Base-by-base conservation (phyloP, 306 rosid genomes). In the Pachyrhizus erosus region DNA sequence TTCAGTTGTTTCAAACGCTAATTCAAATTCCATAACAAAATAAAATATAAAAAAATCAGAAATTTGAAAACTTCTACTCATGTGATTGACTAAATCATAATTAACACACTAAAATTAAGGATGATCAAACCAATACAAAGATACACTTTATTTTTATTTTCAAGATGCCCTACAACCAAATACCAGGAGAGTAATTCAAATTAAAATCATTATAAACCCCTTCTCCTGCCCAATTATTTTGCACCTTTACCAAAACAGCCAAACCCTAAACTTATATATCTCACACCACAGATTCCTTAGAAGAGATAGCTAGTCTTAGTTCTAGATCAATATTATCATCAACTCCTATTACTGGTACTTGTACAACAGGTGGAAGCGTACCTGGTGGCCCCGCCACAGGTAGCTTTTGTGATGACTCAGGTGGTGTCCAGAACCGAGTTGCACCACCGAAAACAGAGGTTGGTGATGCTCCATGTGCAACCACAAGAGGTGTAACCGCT, bases 351-450 rank as follows among this genome's bases (percentile, higher is more conserved):
- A 14, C 29, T 0, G 33, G 48, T 52, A 39, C 26, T 57, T 14
- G 52, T 1, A 33, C 26, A 34, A 33, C 3, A 18, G 54, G 39
- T 21, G 40, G 23, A 11, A 11, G n/a, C 80, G 27, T 76, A 58
- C 80, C 71, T 26, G 80, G 70, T 21, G 70, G 24, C 70, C 40
- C 55, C 39, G 46, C 55, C 80, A 43, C 77, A 48, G 45, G 77
- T 49, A 49, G n/a, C 45, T 14, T 24, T 3, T 13, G 55, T 1
- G 45, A 13, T 51, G 31, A 61, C 20, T 24, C 72, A 34, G 26
- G 26, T 17, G 20, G 8, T 74, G 39, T 58, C 52, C 68, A 34
- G 17, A 57, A 12, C 75, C 4, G 49, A 37, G 73, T 67, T 67
- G 49, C 73, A 37, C 73, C 51, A 4, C 29, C 45, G 9, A n/a